Base-by-base conservation (phyloP, 2,329 filamentous ascomycete species). In the Aschersonia sp. region DNA sequence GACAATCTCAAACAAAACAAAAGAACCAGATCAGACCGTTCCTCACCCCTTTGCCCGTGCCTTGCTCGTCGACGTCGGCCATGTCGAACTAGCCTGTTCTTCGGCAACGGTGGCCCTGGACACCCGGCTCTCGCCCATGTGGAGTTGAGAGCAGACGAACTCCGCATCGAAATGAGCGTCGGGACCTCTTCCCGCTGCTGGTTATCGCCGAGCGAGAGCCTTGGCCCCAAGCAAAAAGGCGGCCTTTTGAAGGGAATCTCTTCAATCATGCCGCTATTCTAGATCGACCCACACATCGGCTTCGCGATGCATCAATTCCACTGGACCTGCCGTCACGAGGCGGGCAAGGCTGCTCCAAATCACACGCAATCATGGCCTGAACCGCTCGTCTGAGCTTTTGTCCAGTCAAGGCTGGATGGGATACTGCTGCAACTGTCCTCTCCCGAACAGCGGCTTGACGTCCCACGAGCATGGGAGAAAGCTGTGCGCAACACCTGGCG, bases 121-220 rank as follows among this genome's bases (percentile, higher is more conserved):
- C 2, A 9, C 45, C 38, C 45, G 35, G 32, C 35, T 40, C 12
- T 42, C 32, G 31, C 44, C 30, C 12, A 28, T 30, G 28, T 43
- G 41, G 44, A 38, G 32, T 38, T 12, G 32, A 38, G 31, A 45
- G 44, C 31, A 35, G 44, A 35, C 30, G 44, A 12, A 45, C 30
- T 20, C 44, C 44, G 44, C 32, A 38, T 38, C 7, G 32, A 38
- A 38, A 38, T 38, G 32, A 38, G 12, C 32, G 32, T 38, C 32
- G 32, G 32, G 32, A 12, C 32, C 7, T 38, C 32, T 38, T 9
- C 32, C 32, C 32, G 32, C 20, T 44, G 12, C 43, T 35, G 45
- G 45, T 47, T 43, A 40, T 47, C 45, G 45, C 40, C 20, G 9
- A 47, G 45, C 45, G 38, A 47, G 28, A 43, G 45, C 45, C 45